A percentile compares a stretch with the other conserved stretches of the same genome.
These are phyloP conservation scores for Haplosporangium sp. DNA, from an alignment of 371 early-diverging fungal genomes.

Conservation along the genomic window DNA sequence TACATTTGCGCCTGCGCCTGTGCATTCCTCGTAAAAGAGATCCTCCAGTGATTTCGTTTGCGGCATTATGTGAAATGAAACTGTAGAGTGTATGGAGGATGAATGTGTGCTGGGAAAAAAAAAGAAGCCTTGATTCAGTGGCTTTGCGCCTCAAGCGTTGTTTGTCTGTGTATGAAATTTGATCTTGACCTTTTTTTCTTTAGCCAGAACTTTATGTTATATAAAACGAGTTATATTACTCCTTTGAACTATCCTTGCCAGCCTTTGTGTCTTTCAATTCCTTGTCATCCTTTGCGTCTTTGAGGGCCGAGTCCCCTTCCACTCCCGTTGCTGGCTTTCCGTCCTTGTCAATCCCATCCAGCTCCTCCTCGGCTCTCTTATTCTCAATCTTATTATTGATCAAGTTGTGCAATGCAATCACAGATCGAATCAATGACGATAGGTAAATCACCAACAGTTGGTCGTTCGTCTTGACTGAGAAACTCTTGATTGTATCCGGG, in stretches of 20 bases:
- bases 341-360: slow-evolving; percentile 56
- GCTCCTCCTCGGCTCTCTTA: slow-evolving; percentile 56
- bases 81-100: too few species aligned
- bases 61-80: slow-evolving; percentile 16
- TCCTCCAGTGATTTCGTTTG: slow-evolving; percentile 18
- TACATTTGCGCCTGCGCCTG: slow-evolving; percentile 26
- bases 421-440: slow-evolving; percentile 88
- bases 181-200: too few species aligned
- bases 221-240: slow-evolving; percentile 10
- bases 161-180: too few species aligned
- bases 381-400: slow-evolving; percentile 93
- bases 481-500: slow-evolving; percentile 78
- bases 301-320: slow-evolving; percentile 18
- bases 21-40: slow-evolving; percentile 37
- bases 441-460: slow-evolving; percentile 93
- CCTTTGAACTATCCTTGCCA: slow-evolving; percentile 34
- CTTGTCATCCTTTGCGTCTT: slow-evolving; percentile 45
- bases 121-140: too few species aligned
- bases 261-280: slow-evolving; percentile 24
- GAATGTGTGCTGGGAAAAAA: too few species aligned
- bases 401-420: slow-evolving; percentile 95
- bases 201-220: too few species aligned
- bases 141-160: too few species aligned
- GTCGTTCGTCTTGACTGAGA: slow-evolving; percentile 96
- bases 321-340: slow-evolving; percentile 34